These are phyloP conservation scores for Heterobasidion parviporum DNA, from an alignment of 1,284 basidiomycete species.

Conservation along the genomic window DNA sequence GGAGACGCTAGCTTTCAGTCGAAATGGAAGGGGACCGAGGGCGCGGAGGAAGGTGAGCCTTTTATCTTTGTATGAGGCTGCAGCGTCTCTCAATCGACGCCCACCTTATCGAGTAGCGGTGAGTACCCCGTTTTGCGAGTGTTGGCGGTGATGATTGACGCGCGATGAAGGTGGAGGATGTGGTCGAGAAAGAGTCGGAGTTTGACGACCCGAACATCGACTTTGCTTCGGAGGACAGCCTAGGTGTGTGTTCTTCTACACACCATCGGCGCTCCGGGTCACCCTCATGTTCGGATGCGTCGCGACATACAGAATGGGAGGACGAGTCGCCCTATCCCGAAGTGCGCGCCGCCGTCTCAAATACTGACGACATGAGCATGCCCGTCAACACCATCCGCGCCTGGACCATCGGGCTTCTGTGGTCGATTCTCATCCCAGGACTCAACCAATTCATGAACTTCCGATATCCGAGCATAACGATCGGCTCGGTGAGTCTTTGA, in stretches of 20 bases:
- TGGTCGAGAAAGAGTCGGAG: not conserved
- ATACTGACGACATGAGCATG: constrained; percentile 55
- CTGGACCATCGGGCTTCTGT: constrained; percentile 47
- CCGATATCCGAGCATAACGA: constrained; percentile 11
- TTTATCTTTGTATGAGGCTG: not conserved
- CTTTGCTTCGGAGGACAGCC: not conserved
- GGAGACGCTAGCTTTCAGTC: not conserved
- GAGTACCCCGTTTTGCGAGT: not conserved
- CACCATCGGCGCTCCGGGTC: not conserved
- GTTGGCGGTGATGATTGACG: not conserved
- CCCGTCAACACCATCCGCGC: constrained; percentile 50
- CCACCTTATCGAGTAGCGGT: constrained; percentile 1
- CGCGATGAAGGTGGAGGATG: not conserved
- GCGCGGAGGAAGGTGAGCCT: not conserved
- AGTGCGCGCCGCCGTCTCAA: constrained; percentile 58
- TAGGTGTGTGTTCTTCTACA: constrained; percentile 13
- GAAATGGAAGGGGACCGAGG: not conserved
- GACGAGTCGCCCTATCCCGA: constrained; percentile 49
- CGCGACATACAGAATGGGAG: constrained; percentile 15
- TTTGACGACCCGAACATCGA: constrained; percentile 4
- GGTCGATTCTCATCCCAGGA: constrained; percentile 34
- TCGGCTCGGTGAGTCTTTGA: constrained; percentile 8
- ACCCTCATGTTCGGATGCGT: not conserved
- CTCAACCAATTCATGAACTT: constrained; percentile 26
- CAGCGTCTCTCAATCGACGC: too few species aligned